Base-by-base conservation (phyloP, 371 early-diverging fungal genomes). In the Mucor sp. region DNA sequence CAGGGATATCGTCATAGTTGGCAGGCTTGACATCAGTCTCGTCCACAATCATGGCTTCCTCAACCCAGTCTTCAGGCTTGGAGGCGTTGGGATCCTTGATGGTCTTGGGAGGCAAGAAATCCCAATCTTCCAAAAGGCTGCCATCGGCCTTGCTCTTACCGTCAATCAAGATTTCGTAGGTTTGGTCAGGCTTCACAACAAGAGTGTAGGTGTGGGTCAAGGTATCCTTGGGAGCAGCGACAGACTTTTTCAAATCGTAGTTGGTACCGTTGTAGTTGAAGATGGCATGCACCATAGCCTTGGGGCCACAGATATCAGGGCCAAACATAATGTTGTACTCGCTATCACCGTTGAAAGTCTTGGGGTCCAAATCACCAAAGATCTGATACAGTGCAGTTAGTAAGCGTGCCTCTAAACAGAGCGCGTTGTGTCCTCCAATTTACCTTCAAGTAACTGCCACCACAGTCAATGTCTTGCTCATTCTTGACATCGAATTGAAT, bases 381-480 rank as follows among this genome's bases (percentile, higher is more conserved):
- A 89, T 74, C 86, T 85, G 70, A 50, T 32, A 33, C 4, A 56
- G 6, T 39, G 12, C 12, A 9, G 32, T 57, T 19, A 4, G 14
- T 43, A 43, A 63, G 28, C n/a, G 44, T 58, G 15, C 61, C 35
- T 53, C 21, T 7, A 59, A 59, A 23, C 56, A 55, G n/a, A 30
- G 27, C 61, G 33, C 48, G 33, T 55, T 35, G 12, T 44, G 43
- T 57, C 15, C 32, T 33, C 23, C 32, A 19, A 21, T 8, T 65
- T 67, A 99, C 89, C 89, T 99, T 99, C 66, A 96, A 66, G 84
- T 99, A 99, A 60, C 97, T 96, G 62, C 99, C 99, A 71, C 97
- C 98, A 86, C 99, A 99, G 69, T 95, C 95, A 66, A 97, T 90
- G 58, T 84, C 84, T 72, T 95, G 90, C 74, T 97, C 97, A 62